Evolutionary conservation across 148 eudicot genomes (phyloP).

Genomic region (Persicaria tinctoria): DNA sequence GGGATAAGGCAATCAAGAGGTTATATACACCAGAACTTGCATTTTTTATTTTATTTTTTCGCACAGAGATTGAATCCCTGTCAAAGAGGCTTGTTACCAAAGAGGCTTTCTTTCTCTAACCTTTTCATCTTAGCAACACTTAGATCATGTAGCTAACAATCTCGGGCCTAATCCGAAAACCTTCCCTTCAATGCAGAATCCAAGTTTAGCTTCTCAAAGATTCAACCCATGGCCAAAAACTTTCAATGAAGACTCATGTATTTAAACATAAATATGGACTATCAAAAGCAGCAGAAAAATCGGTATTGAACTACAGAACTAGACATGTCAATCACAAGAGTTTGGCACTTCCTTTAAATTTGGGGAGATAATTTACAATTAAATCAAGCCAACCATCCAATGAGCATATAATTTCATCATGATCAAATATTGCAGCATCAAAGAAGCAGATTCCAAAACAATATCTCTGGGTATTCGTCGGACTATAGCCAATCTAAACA

Average conservation of each 20-base stretch:
- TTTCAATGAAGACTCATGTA: too few species aligned
- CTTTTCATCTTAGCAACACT: neutral
- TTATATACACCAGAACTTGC: too few species aligned
- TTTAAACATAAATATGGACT: neutral
- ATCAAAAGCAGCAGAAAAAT: too few species aligned
- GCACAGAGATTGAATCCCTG: too few species aligned
- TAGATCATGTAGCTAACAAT: neutral
- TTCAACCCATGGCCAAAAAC: too few species aligned
- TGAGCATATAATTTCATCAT: neutral
- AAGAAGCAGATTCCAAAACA: neutral
- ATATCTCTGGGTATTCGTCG: neutral
- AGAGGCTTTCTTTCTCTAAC: too few species aligned
- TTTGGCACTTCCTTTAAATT: neutral
- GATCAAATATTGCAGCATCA: neutral
- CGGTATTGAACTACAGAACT: neutral
- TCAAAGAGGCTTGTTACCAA: too few species aligned
- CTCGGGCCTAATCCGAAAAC: too few species aligned
- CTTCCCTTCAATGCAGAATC: neutral
- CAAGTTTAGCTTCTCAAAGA: neutral
- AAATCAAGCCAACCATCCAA: neutral
- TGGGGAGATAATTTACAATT: neutral
- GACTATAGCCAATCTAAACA: neutral
- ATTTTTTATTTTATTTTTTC: too few species aligned
- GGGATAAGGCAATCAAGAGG: neutral
- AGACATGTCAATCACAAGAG: neutral